phyloP scores from a whole-genome alignment of 2,329 filamentous ascomycete genomes.

The Nannizziopsis arthrosporioides region DNA sequence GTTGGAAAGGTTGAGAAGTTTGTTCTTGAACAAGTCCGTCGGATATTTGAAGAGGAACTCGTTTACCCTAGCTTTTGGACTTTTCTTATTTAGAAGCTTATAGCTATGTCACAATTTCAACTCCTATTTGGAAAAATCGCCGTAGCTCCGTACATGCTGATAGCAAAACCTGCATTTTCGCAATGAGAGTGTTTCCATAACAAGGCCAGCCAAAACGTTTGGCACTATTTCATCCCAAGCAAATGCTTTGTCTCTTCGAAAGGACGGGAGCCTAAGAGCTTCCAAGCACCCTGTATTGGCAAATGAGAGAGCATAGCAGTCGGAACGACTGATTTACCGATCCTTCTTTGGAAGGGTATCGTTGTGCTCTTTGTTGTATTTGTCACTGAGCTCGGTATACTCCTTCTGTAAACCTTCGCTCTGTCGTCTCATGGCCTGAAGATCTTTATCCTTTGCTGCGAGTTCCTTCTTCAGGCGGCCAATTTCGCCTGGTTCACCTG shows the following conservation, averaged over 20 bases:
- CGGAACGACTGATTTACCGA: slow-evolving; percentile 30
- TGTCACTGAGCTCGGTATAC: slow-evolving; percentile 75
- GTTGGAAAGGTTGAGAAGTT: slow-evolving; percentile 98
- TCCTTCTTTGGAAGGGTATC: slow-evolving; percentile 45
- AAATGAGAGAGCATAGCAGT: background rate
- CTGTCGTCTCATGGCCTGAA: slow-evolving; percentile 88
- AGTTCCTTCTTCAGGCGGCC: slow-evolving; percentile 64
- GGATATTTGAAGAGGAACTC: slow-evolving; percentile 97
- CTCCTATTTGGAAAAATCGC: background rate
- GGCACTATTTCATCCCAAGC: no score
- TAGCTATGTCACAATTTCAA: background rate
- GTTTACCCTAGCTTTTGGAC: slow-evolving; percentile 99
- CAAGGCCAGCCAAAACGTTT: no score
- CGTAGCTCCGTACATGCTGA: background rate
- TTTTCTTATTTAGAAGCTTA: slow-evolving; percentile 61
- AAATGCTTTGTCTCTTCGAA: background rate
- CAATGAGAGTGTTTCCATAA: no score
- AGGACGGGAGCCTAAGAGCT: no score
- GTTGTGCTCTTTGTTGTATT: slow-evolving; percentile 49
- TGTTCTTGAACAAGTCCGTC: slow-evolving; percentile 86
- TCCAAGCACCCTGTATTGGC: background rate
- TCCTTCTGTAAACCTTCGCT: slow-evolving; percentile 68
- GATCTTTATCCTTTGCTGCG: slow-evolving; percentile 65
- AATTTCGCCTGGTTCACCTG: slow-evolving; percentile 60
- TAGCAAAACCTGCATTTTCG: no score